Base-by-base conservation (phyloP, 1,284 basidiomycete species). In the Microbotryum intermedium region DNA sequence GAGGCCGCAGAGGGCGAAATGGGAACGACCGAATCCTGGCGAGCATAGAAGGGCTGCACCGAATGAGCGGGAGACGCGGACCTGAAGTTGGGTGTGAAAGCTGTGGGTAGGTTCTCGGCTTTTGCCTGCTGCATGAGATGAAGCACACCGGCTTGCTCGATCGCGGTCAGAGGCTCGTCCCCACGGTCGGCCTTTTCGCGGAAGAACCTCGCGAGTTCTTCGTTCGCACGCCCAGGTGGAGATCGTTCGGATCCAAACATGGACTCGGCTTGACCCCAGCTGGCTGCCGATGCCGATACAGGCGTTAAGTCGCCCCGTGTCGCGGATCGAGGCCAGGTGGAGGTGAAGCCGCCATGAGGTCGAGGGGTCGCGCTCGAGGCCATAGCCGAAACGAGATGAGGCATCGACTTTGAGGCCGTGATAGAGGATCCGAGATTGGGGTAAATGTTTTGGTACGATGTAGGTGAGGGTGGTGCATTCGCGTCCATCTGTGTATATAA, bases 51-150 rank as follows among this genome's bases (percentile, higher is more conserved):
- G 26, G 11, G n/a, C n/a, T 21, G 23, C 1, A 28, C 30, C 49
- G 39, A 4, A 6, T 21, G 42, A 3, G 42, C 23, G 10, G 48
- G 49, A 18, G 48, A 39, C 29, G 34, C 9, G 9, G 48, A 23
- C 18, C 54, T 39, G 50, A 67, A 67, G 39, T 61, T 54, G 25
- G 66, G 66, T 11, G 62, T 67, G 57, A 67, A 67, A 9, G 66
- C 66, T 21, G 66, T 65, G 8, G 66, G 62, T 5, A 61, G 30
- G 21, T 45, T 26, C 18, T 57, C 50, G 23, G 49, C 29, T 53
- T 61, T 59, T 4, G 62, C 62, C 34, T 61, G 64, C 44, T 67
- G 62, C 62, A 62, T 62, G 7, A 64, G 49, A 18, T 60, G 59
- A 13, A 64, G 26, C 13, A 66, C 61, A n/a, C 61, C 59, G 3